A percentile compares a stretch with the other conserved stretches of the same genome.
These are phyloP conservation scores for Rubia occidens DNA, from an alignment of 305 asterid species.

Conservation along the genomic window DNA sequence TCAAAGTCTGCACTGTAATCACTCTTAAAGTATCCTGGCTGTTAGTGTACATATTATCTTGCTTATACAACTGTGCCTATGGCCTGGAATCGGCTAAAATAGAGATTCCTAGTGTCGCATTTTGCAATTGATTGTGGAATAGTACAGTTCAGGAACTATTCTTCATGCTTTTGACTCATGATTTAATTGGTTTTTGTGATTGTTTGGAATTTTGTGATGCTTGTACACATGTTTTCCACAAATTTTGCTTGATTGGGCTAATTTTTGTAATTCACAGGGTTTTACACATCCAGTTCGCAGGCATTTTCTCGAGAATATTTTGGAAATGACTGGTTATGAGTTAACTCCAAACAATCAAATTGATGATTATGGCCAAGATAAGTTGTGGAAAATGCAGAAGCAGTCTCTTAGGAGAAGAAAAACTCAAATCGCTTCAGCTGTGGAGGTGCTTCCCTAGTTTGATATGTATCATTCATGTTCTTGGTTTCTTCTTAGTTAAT, in stretches of 20 bases:
- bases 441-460: slow-evolving; percentile 49
- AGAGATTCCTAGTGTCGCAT: neutral
- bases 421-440: slow-evolving; percentile 87
- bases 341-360: slow-evolving; percentile 74
- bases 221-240: slow-evolving; percentile 4
- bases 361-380: slow-evolving; percentile 92
- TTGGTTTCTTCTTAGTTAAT: slow-evolving; percentile 9
- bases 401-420: slow-evolving; percentile 64
- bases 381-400: slow-evolving; percentile 88
- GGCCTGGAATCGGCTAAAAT: neutral
- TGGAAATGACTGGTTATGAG: slow-evolving; percentile 66
- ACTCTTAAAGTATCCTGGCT: neutral
- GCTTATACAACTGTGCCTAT: neutral
- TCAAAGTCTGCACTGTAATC: neutral
- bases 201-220: neutral
- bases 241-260: slow-evolving; percentile 10
- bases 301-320: slow-evolving; percentile 68
- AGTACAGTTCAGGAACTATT: slow-evolving; percentile 2
- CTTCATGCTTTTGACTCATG: slow-evolving; percentile 7
- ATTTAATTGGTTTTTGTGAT: neutral
- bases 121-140: slow-evolving; percentile 4
- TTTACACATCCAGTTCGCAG: slow-evolving; percentile 81
- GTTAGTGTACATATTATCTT: neutral
- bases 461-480: slow-evolving; percentile 5
- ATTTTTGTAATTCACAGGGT: slow-evolving; percentile 44